A percentile compares a stretch with the other conserved stretches of the same genome.
Evolutionary conservation across 1,284 basidiomycete species (phyloP).

Genomic region (Trichosporon inkin): DNA sequence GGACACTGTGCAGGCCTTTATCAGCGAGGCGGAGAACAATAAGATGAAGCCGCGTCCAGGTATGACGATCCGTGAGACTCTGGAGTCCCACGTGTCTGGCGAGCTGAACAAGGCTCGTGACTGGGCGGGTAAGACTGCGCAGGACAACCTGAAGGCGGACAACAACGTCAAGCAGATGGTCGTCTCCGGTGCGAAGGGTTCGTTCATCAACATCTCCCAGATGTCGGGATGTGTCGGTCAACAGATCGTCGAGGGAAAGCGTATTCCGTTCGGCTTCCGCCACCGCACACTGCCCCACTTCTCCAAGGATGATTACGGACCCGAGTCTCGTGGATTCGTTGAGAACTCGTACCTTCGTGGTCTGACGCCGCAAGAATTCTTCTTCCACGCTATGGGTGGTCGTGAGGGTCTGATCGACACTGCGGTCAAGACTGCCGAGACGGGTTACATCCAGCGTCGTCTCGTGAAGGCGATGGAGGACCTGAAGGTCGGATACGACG

Average conservation of each 20-base stretch:
- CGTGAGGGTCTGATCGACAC: slow-evolving; percentile 99
- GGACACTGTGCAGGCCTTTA: slow-evolving; percentile 64
- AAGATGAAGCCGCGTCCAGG: slow-evolving; percentile 81
- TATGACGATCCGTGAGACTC: slow-evolving; percentile 99
- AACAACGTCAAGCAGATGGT: slow-evolving; percentile 99
- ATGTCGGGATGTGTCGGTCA: slow-evolving; percentile 99
- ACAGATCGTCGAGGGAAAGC: slow-evolving; percentile 95
- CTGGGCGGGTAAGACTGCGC: slow-evolving; percentile 87
- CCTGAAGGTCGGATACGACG: slow-evolving; percentile 95
- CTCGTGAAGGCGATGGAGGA: slow-evolving; percentile 98
- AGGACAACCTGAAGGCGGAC: slow-evolving; percentile 93
- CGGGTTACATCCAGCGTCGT: slow-evolving; percentile 97
- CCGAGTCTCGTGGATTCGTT: slow-evolving; percentile 97
- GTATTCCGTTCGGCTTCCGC: slow-evolving; percentile 96
- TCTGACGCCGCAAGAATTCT: slow-evolving; percentile 96
- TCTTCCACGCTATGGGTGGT: slow-evolving; percentile 99
- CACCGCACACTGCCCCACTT: slow-evolving; percentile 96
- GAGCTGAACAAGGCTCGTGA: slow-evolving; percentile 96
- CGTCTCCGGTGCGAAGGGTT: slow-evolving; percentile 96
- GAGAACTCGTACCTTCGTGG: slow-evolving; percentile 99
- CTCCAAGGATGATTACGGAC: slow-evolving; percentile 97
- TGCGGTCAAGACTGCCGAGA: slow-evolving; percentile 99
- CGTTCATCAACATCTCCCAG: slow-evolving; percentile 99
- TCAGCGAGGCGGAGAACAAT: slow-evolving; percentile 75
- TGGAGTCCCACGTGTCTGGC: slow-evolving; percentile 87